Percentiles rank a stretch among this genome's conserved stretches.
phyloP scores from a whole-genome alignment of 352 stramenopile genomes.

The Nothophytophthora sp. region DNA sequence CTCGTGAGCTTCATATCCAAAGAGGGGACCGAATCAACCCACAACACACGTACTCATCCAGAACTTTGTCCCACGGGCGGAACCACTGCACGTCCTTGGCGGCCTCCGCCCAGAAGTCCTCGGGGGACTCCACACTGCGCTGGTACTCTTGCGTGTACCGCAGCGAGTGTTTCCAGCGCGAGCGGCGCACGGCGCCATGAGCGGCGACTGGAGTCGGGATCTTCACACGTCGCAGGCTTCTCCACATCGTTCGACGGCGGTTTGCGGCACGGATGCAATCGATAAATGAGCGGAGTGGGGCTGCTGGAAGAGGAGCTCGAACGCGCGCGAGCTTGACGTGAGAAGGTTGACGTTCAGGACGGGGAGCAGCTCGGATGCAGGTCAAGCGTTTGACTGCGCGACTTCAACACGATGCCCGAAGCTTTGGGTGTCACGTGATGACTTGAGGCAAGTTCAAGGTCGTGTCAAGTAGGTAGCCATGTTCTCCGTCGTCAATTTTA shows the following conservation, averaged over 20 bases:
- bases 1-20: slow-evolving; percentile 4
- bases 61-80: slow-evolving; percentile 41
- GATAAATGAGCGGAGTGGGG: too few species aligned
- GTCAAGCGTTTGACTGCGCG: too few species aligned
- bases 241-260: background rate
- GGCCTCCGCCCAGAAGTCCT: slow-evolving; percentile 54
- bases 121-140: slow-evolving; percentile 38
- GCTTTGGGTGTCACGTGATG: background rate
- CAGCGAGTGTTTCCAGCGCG: slow-evolving; percentile 16
- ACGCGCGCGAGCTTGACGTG: too few species aligned
- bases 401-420: too few species aligned
- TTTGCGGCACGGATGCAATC: too few species aligned
- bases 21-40: background rate
- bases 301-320: too few species aligned
- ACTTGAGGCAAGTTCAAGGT: too few species aligned
- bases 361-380: too few species aligned
- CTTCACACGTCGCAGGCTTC: background rate
- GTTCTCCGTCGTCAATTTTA: too few species aligned
- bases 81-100: slow-evolving; percentile 60
- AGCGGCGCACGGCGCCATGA: too few species aligned
- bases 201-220: background rate
- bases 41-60: slow-evolving; percentile 36
- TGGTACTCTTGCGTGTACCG: slow-evolving; percentile 45
- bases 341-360: too few species aligned
- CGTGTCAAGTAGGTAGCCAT: too few species aligned